Evolutionary conservation across 2,329 filamentous ascomycete species (phyloP).

Genomic region (Epichloe bromicola): DNA sequence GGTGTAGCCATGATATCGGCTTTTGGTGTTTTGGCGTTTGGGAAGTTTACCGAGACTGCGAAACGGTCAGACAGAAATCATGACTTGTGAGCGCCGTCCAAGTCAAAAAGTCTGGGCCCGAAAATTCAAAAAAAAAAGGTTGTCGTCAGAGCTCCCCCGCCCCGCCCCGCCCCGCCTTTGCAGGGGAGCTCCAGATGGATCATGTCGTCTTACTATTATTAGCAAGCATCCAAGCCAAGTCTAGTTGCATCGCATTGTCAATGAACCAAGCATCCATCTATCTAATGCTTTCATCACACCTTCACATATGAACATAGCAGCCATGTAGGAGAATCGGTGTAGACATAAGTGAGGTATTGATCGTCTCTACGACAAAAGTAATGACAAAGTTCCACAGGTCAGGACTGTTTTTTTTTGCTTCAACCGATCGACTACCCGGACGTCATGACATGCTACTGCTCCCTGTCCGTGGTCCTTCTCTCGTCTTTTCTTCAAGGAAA

Average conservation of each 20-base stretch:
- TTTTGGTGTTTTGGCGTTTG: background rate
- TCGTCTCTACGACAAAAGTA: background rate
- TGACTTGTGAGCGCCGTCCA: no score
- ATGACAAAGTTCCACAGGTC: no score
- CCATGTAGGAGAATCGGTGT: no score
- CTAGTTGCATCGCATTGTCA: no score
- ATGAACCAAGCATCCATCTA: no score
- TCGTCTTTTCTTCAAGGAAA: background rate
- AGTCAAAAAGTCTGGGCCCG: conserved; percentile 1
- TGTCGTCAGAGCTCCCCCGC: conserved; percentile 6
- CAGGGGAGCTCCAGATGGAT: no score
- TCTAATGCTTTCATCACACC: no score
- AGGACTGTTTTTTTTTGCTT: background rate
- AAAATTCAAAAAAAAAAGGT: conserved; percentile 1
- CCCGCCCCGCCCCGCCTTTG: background rate
- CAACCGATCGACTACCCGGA: background rate
- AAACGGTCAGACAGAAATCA: no score
- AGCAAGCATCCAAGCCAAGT: no score
- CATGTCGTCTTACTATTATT: no score
- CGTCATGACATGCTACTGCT: no score
- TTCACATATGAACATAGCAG: no score
- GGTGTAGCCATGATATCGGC: conserved; percentile 20
- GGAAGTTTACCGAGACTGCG: background rate
- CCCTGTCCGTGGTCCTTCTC: background rate
- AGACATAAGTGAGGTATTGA: background rate